Evolutionary conservation across 73 alveolate genomes (phyloP).

Genomic region (Blepharisma stoltei): DNA sequence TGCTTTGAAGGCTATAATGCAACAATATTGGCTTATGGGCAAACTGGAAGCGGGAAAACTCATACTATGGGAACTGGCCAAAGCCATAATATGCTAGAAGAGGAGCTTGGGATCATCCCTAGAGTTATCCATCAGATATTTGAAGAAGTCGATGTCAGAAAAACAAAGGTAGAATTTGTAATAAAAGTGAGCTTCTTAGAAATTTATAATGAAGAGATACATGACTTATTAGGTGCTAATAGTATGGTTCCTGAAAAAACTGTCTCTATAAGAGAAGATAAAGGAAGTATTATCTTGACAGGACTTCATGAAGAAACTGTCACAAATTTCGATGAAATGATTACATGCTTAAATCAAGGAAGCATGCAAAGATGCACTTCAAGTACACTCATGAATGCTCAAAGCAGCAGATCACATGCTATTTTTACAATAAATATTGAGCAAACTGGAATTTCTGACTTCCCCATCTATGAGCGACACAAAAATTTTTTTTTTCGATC

Average conservation of each 20-base stretch:
- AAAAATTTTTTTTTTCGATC: background rate
- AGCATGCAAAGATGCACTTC: constrained; percentile 85
- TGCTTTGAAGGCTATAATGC: constrained; percentile 94
- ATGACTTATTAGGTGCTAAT: constrained; percentile 82
- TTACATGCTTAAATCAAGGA: constrained; percentile 82
- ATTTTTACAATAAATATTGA: constrained; percentile 86
- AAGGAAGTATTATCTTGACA: constrained; percentile 73
- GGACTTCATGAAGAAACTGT: constrained; percentile 78
- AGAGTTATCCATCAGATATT: constrained; percentile 85
- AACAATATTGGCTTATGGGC: constrained; percentile 96
- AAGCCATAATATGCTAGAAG: constrained; percentile 47
- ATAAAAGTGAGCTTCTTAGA: constrained; percentile 85
- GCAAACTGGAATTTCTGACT: constrained; percentile 39
- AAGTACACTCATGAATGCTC: constrained; percentile 82
- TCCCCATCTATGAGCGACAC: too few species aligned
- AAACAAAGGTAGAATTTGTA: constrained; percentile 66
- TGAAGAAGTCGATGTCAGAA: constrained; percentile 71
- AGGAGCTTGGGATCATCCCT: constrained; percentile 91
- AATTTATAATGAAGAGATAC: constrained; percentile 93
- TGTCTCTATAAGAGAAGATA: constrained; percentile 48
- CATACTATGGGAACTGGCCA: constrained; percentile 95
- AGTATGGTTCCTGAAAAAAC: constrained; percentile 10
- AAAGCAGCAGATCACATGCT: constrained; percentile 94
- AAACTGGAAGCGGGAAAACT: constrained; percentile 98
- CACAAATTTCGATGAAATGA: constrained; percentile 68